A percentile compares a stretch with the other conserved stretches of the same genome.
Conservation (phyloP, 352 stramenopile genomes). For the Thalassiosira livingstoniorum region DNA sequence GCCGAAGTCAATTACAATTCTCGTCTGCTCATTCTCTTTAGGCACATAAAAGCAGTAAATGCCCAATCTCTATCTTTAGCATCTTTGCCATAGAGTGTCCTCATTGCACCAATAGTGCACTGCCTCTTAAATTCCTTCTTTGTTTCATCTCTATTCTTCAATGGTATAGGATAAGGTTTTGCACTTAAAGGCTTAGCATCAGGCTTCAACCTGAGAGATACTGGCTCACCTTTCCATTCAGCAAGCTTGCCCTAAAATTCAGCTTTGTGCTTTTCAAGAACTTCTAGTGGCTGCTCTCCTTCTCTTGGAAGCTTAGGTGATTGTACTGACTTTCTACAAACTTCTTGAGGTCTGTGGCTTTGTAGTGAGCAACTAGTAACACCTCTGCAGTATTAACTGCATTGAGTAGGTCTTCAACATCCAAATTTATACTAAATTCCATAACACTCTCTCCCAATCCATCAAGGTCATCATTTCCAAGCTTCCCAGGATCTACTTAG, state of each 20-base stretch:
- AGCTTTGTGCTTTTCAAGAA: too few relatives aligned
- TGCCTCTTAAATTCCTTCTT: background rate
- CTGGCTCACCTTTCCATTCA: background rate
- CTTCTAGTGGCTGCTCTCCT: too few relatives aligned
- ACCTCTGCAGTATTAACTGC: too few relatives aligned
- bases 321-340: too few relatives aligned
- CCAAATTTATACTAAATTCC: too few relatives aligned
- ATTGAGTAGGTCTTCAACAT: too few relatives aligned
- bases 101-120: background rate
- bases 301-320: too few relatives aligned
- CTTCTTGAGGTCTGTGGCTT: too few relatives aligned
- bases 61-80: conserved; percentile 7
- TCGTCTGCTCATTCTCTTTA: conserved; percentile 2
- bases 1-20: conserved; percentile 20
- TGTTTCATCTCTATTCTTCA: background rate
- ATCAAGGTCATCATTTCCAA: too few relatives aligned
- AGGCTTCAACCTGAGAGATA: background rate
- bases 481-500: too few relatives aligned
- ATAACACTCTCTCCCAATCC: too few relatives aligned
- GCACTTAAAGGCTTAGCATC: background rate
- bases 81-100: background rate
- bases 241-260: background rate
- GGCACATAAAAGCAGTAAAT: conserved; percentile 11
- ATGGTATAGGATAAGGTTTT: background rate
- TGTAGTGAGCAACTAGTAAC: too few relatives aligned